Evolutionary conservation across 1,284 basidiomycete species (phyloP).

Genomic region (Xerocomus cyaneibrunnescens): DNA sequence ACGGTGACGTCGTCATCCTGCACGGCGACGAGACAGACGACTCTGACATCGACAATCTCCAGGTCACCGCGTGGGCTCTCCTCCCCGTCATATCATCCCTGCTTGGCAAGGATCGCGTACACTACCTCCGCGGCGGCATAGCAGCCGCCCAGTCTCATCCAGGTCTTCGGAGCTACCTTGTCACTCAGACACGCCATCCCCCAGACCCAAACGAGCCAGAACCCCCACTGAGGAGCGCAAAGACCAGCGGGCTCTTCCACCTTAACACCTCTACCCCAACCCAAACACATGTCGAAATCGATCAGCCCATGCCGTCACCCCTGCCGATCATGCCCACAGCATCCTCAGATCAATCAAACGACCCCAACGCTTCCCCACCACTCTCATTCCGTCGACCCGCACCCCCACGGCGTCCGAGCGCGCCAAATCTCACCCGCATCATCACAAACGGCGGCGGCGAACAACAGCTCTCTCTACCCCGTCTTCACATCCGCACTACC

Average conservation of each 20-base stretch:
- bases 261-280: conserved; percentile 59
- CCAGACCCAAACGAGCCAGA: conserved; percentile 13
- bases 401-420: conserved; percentile 57
- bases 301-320: conserved; percentile 41
- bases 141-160: conserved; percentile 56
- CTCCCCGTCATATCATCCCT: conserved; percentile 59
- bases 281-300: conserved; percentile 54
- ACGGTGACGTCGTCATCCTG: conserved; percentile 63
- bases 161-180: conserved; percentile 47
- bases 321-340: conserved; percentile 42
- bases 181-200: conserved; percentile 13
- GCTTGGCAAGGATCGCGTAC: conserved; percentile 50
- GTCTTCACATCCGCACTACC: conserved; percentile 56
- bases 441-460: conserved; percentile 49
- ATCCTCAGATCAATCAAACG: conserved; percentile 40
- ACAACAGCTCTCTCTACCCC: conserved; percentile 46
- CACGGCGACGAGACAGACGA: conserved; percentile 76
- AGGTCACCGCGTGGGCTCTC: conserved; percentile 62
- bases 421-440: conserved; percentile 57
- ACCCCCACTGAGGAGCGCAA: conserved; percentile 32
- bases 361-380: conserved; percentile 60
- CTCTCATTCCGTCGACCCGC: conserved; percentile 54
- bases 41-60: conserved; percentile 53
- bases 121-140: conserved; percentile 71
- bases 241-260: conserved; percentile 57